These are phyloP conservation scores for Microbotryum silenes-acaulis DNA, from an alignment of 1,284 basidiomycete genomes.

Conservation along the genomic window DNA sequence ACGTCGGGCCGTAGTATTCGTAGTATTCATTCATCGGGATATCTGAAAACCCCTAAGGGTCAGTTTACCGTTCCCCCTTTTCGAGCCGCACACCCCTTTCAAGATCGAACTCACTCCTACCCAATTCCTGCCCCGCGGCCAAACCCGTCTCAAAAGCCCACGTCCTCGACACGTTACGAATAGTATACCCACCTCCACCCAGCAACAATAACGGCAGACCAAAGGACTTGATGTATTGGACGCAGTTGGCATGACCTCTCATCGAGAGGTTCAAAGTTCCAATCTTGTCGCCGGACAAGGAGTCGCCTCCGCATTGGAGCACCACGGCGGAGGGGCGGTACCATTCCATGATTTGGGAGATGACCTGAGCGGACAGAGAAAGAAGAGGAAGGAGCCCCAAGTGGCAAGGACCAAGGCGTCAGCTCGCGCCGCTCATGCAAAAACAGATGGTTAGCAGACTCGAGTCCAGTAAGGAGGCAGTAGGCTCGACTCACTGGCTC, in stretches of 20 bases:
- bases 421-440: constrained; percentile 1
- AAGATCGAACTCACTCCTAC: constrained; percentile 53
- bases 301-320: constrained; percentile 97
- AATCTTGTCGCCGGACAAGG: constrained; percentile 89
- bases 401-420: background rate
- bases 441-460: no score
- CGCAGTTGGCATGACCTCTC: constrained; percentile 95
- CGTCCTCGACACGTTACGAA: constrained; percentile 91
- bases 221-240: constrained; percentile 94
- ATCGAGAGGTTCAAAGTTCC: constrained; percentile 96
- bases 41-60: constrained; percentile 46
- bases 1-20: constrained; percentile 98
- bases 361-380: constrained; percentile 56
- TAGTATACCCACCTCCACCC: constrained; percentile 97
- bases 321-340: constrained; percentile 96
- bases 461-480: no score
- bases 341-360: constrained; percentile 87
- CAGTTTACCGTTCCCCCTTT: background rate
- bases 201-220: constrained; percentile 85
- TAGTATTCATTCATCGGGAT: constrained; percentile 98
- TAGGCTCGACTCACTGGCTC: constrained; percentile 64
- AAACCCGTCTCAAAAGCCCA: constrained; percentile 99
- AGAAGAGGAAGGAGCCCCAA: background rate
- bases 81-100: background rate
- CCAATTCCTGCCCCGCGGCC: constrained; percentile 89